These are phyloP conservation scores for Schizosaccharomyces versatilis DNA, from an alignment of 1,139 yeast species.

Conservation along the genomic window DNA sequence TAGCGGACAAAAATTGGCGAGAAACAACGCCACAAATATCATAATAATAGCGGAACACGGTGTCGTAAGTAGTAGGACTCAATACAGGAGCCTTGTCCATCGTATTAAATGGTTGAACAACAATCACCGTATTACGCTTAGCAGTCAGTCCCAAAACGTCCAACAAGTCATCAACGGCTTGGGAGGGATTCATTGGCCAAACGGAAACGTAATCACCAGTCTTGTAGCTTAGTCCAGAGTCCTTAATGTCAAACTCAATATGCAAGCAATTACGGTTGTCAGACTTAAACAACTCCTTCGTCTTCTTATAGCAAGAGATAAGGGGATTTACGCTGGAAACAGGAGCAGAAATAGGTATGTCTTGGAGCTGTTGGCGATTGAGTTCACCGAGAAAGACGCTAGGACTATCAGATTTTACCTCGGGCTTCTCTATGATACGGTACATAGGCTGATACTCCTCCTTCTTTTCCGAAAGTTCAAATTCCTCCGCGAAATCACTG, in stretches of 20 bases:
- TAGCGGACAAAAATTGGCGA: constrained; percentile 59
- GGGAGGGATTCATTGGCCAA: constrained; percentile 78
- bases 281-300: constrained; percentile 52
- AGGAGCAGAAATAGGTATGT: constrained; percentile 40
- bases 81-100: constrained; percentile 66
- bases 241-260: constrained; percentile 63
- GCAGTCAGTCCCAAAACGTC: constrained; percentile 37
- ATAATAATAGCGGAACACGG: constrained; percentile 65
- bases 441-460: constrained; percentile 52
- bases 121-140: constrained; percentile 35
- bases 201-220: constrained; percentile 94
- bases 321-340: constrained; percentile 69
- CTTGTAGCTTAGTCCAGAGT: constrained; percentile 55
- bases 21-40: constrained; percentile 89
- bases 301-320: constrained; percentile 38
- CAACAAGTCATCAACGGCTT: constrained; percentile 44
- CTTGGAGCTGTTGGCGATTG: constrained; percentile 34
- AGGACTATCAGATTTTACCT: constrained; percentile 19
- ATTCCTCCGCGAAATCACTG: constrained; percentile 18
- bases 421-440: constrained; percentile 22
- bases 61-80: constrained; percentile 72
- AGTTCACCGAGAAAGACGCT: constrained; percentile 71
- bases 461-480: constrained; percentile 44
- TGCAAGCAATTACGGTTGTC: constrained; percentile 64
- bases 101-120: constrained; percentile 50